A percentile compares a stretch with the other conserved stretches of the same genome.
phyloP scores from a whole-genome alignment of 2,329 filamentous ascomycete genomes.

The Trichoderma pleuroti region DNA sequence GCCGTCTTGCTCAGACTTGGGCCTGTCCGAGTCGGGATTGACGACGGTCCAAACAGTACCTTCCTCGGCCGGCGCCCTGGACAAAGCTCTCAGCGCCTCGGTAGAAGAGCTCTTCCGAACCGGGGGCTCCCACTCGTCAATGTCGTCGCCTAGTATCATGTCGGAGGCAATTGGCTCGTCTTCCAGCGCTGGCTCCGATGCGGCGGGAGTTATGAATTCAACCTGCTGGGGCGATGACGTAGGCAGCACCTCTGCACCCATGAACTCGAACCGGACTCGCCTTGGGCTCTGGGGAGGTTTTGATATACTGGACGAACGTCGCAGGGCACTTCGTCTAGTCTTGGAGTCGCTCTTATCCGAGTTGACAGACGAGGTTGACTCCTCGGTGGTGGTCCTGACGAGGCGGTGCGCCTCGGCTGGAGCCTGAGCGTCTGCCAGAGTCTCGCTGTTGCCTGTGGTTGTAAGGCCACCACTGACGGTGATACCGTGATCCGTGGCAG shows the following conservation, averaged over 20 bases:
- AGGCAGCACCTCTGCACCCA: constrained; percentile 57
- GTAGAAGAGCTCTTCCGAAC: constrained; percentile 56
- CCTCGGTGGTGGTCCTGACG: constrained; percentile 39
- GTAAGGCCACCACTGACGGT: constrained; percentile 25
- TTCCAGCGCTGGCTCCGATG: constrained; percentile 26
- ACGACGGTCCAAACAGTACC: constrained; percentile 51
- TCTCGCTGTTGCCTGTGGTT: constrained; percentile 7
- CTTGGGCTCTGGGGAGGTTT: constrained; percentile 53
- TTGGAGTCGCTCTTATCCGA: constrained; percentile 53
- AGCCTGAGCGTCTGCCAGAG: constrained; percentile 10
- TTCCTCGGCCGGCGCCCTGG: constrained; percentile 49
- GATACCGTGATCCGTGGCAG: constrained; percentile 21
- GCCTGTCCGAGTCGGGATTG: constrained; percentile 34
- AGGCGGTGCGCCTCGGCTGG: constrained; percentile 37
- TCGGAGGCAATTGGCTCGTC: constrained; percentile 29
- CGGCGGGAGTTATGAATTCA: constrained; percentile 31
- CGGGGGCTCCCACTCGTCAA: constrained; percentile 40
- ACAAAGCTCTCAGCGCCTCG: constrained; percentile 51
- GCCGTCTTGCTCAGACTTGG: constrained; percentile 20
- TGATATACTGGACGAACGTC: constrained; percentile 52
- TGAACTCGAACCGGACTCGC: constrained; percentile 60
- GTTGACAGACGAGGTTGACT: constrained; percentile 47
- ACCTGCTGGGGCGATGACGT: constrained; percentile 51
- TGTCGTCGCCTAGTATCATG: constrained; percentile 36
- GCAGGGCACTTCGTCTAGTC: constrained; percentile 53